Base-by-base conservation (phyloP, 2,329 filamentous ascomycete species). In the Apiospora phragmitis region DNA sequence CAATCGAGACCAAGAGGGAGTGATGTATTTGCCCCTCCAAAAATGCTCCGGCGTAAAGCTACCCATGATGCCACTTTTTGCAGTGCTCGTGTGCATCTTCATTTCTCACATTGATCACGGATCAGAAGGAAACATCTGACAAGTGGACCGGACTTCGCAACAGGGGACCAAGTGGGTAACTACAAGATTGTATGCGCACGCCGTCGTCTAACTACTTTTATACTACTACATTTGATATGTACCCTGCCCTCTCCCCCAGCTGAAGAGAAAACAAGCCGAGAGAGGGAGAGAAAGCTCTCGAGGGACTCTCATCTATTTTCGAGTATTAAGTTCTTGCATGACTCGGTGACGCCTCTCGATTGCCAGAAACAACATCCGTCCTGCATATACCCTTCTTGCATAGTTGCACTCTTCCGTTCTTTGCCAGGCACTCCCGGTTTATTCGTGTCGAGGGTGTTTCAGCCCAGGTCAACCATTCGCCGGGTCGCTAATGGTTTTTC, bases 101-200 rank as follows among this genome's bases (percentile, higher is more conserved):
- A 62, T 62, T 62, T 62, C 55, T 62, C 21, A 62, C 55, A n/a
- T 18, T 38, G 9, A 14, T 14, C 55, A 62, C 9, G 11, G 55
- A 62, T n/a, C 55, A 62, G 32, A 62, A 62, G 55, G 55, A 62
- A 62, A 62, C 55, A 62, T 62, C 55, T 62, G 55, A 62, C 55
- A 62, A 62, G 55, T 62, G 55, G 55, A 62, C 35, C 55, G 55
- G 21, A 62, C 38, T 62, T 62, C 9, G 55, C 55, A 62, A 62
- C 55, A 62, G 55, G 55, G 32, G 55, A 62, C 55, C 55, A 62
- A 62, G 55, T 62, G 55, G 55, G 21, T 62, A 62, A 62, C 29
- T 24, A 21, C 55, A 38, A 62, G 55, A 62, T 62, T 62, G 55
- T 62, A 38, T 35, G 55, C 29, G 32, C 51, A 21, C 51, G 51